Base-by-base conservation (phyloP, 768 basidiomycete species). In the Collybiopsis luxurians region DNA sequence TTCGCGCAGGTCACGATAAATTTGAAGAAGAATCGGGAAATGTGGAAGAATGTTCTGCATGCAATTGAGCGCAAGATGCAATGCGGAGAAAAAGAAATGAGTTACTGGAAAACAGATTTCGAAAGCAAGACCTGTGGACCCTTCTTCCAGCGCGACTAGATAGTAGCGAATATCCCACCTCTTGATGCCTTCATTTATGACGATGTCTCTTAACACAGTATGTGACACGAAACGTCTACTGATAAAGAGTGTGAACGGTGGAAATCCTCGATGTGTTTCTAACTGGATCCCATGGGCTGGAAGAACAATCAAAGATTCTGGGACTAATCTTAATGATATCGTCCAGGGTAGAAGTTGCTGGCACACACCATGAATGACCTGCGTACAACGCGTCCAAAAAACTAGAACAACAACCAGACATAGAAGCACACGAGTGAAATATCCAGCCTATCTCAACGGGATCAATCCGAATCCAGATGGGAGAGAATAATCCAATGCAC, bases 91-190 rank as follows among this genome's bases (percentile, higher is more conserved):
- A 26, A 39, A 27, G 24, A 59, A 24, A 55, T 56, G 24, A 67
- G 73, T 52, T 55, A 90, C 90, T 73, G 84, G 75, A 61, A 78
- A 92, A 4, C 80, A 82, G 38, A 90, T 81, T 6, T 80, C 73
- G 4, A 89, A 59, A 12, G 63, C 60, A 60, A 73, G 58, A 15
- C 67, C 70, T 17, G 59, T 60, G 26, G 56, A 59, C 28, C 72
- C 65, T 31, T 67, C 63, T 28, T 73, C 72, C 21, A 85, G 61
- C 24, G 75, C 77, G 13, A 78, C 84, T 9, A 91, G 71, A 64
- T 88, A 90, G 64, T 83, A 89, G 15, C 82, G 77, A 21, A 91
- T 78, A 67, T 88, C 75, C 90, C 90, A 93, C 46, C 87, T 69
- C 11, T 70, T 75, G 15, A 92, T 67, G 1, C 84, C 90, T 67